These are phyloP conservation scores for Cordyceps tenuipes DNA, from an alignment of 2,329 filamentous ascomycete genomes.

Conservation along the genomic window DNA sequence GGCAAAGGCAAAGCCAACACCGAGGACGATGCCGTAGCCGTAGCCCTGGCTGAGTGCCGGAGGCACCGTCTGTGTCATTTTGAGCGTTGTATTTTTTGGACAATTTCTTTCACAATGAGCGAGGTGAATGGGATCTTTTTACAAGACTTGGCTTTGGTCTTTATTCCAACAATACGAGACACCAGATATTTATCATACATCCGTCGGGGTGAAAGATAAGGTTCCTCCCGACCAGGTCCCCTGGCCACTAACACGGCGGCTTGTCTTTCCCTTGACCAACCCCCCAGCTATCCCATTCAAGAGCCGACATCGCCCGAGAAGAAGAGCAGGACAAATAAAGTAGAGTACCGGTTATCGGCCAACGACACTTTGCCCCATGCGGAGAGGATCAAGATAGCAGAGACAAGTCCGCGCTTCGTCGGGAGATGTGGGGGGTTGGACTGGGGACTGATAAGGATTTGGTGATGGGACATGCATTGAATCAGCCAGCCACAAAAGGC, in stretches of 20 bases:
- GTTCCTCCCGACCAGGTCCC: background rate
- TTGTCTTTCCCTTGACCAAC: background rate
- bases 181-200: background rate
- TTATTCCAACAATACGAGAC: background rate
- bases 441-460: slow-evolving; percentile 2
- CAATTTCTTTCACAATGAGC: background rate
- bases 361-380: background rate
- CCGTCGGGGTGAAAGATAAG: background rate
- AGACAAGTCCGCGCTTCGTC: background rate
- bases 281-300: background rate
- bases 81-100: background rate
- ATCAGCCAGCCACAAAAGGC: background rate
- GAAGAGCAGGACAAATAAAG: background rate
- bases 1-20: slow-evolving; percentile 65
- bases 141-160: too few species aligned
- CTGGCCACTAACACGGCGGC: background rate
- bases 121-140: too few species aligned
- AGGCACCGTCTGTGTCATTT: slow-evolving; percentile 3
- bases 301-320: slow-evolving; percentile 5
- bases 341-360: background rate
- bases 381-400: slow-evolving; percentile 9
- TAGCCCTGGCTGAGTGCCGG: slow-evolving; percentile 49
- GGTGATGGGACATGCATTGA: background rate
- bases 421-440: background rate
- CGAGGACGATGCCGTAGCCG: slow-evolving; percentile 72